These are phyloP conservation scores for Canavalia gladiata DNA, from an alignment of 306 rosid genomes.

Conservation along the genomic window DNA sequence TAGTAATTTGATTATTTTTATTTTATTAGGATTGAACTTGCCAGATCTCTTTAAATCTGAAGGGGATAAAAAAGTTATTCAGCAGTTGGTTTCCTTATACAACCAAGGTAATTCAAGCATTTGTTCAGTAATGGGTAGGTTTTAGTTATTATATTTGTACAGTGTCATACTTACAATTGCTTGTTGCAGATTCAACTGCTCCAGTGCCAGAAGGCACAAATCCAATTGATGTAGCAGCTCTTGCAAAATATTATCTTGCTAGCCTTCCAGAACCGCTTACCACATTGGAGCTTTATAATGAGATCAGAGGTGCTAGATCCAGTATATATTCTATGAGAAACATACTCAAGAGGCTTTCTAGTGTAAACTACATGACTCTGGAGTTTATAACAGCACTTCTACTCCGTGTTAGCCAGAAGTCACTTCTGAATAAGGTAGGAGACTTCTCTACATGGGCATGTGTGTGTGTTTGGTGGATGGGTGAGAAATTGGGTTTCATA, in stretches of 20 bases:
- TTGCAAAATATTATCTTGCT: conserved; percentile 86
- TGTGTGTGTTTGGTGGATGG: conserved; percentile 34
- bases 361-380: conserved; percentile 91
- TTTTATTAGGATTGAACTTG: conserved; percentile 73
- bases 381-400: conserved; percentile 88
- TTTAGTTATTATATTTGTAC: conserved; percentile 41
- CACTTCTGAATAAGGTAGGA: conserved; percentile 86
- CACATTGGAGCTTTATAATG: conserved; percentile 80
- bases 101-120: conserved; percentile 73
- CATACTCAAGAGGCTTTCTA: conserved; percentile 82
- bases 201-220: conserved; percentile 80
- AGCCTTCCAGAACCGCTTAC: conserved; percentile 96
- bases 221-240: conserved; percentile 89
- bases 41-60: conserved; percentile 82
- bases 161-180: conserved; percentile 39
- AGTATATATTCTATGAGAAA: conserved; percentile 78
- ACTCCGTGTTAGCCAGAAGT: conserved; percentile 89
- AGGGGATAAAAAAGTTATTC: conserved; percentile 86
- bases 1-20: conserved; percentile 35
- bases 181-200: conserved; percentile 72
- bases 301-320: conserved; percentile 81
- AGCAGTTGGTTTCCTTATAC: conserved; percentile 81
- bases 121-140: conserved; percentile 40
- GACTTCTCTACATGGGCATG: conserved; percentile 38
- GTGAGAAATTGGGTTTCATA: neutral